Evolutionary conservation across 2,329 filamentous ascomycete genomes (phyloP).

Genomic region (Massarina eburnea): DNA sequence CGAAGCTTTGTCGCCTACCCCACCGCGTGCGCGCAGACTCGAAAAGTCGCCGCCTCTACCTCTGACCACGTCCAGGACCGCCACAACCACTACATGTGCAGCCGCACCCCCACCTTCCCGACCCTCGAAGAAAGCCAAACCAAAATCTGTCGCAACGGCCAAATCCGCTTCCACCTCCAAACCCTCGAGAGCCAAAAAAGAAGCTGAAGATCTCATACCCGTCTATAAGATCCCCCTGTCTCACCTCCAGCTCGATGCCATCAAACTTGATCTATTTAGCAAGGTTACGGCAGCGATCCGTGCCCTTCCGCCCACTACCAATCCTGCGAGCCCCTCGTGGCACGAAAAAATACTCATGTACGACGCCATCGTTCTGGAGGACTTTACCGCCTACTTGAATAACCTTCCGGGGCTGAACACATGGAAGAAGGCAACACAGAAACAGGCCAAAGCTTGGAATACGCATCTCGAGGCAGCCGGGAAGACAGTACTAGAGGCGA

Average conservation of each 20-base stretch:
- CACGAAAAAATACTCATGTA: conserved; percentile 93
- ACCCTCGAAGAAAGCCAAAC: background rate
- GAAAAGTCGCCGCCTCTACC: conserved; percentile 19
- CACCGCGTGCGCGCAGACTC: conserved; percentile 28
- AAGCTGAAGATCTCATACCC: background rate
- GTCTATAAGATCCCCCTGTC: conserved; percentile 18
- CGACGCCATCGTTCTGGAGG: conserved; percentile 86
- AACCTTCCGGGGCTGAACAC: conserved; percentile 22
- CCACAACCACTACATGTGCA: background rate
- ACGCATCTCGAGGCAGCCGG: conserved; percentile 17
- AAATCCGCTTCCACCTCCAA: background rate
- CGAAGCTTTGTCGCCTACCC: conserved; percentile 34
- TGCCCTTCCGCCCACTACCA: conserved; percentile 42
- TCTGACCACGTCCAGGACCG: conserved; percentile 7
- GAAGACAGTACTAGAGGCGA: conserved; percentile 6
- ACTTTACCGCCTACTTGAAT: conserved; percentile 82
- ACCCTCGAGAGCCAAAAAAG: background rate
- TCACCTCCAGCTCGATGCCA: conserved; percentile 32
- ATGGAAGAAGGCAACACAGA: conserved; percentile 31
- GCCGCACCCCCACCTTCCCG: background rate
- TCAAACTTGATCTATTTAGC: conserved; percentile 45
- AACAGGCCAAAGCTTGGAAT: conserved; percentile 35
- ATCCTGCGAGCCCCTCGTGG: conserved; percentile 63
- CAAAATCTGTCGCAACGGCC: background rate
- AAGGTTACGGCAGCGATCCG: conserved; percentile 54